Evolutionary conservation across 306 rosid genomes (phyloP), one percentile per base, ranked within the genome.

Genomic region (Astragalus glycyphyllos): DNA sequence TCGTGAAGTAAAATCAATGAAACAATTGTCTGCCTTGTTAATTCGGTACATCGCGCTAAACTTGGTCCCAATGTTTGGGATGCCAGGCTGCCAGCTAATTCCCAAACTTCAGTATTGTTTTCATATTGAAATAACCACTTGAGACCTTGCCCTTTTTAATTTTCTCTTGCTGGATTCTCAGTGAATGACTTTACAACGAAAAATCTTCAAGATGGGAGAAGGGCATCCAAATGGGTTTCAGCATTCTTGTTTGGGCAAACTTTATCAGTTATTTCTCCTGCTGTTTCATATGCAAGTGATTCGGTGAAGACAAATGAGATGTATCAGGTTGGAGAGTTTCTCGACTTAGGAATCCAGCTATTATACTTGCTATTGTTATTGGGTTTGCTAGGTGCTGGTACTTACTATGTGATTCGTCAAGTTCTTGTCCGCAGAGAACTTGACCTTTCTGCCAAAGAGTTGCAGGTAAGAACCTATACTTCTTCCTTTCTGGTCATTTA

Each of bases 361-460:
- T 77, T 90, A 65, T 93, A 90, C 68, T 79, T 93, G 87, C 46
- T 90, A 73, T 46, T 87, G 45, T 72, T 90, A 62, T 59, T 90
- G 77, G 85, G 92, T 62, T 85, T 93, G 86, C 88, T 93, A 15
- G 98, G 98, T 48, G 71, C 69, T 20, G 98, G 98, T 58, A 82
- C 96, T 42, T 93, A 79, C 89, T 93, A 76, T 59, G 98, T 90
- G 65, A 80, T 93, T 67, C 94, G 97, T 54, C 98, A 93, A 84
- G 92, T 93, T 77, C 98, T 93, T 72, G 97, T 93, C 49, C 96
- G 97, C 37, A 87, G 97, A 73, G 98, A 88, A 80, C 98, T 93
- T 37, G 98, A 93, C 75, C 98, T 93, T 83, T 93, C 98, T 69
- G 98, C 98, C 70, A 93, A 93, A 79, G 98, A 90, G 77, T 81